These are phyloP conservation scores for Pichia norvegensis DNA, from an alignment of 1,139 yeast genomes.

Conservation along the genomic window DNA sequence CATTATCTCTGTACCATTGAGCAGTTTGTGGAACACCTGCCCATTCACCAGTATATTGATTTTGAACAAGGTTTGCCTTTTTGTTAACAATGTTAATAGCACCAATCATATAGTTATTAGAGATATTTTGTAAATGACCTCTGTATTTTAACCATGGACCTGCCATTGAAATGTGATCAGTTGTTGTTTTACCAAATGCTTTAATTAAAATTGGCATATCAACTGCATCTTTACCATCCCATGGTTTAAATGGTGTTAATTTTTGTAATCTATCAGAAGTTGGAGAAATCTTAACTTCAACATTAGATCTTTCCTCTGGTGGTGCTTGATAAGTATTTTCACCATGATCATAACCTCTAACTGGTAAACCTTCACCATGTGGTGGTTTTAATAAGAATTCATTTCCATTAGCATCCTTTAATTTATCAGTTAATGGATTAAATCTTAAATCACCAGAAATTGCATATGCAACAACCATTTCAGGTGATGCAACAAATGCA, in stretches of 20 bases:
- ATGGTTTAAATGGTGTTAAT: constrained; percentile 82
- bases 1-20: constrained; percentile 87
- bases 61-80: constrained; percentile 87
- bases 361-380: constrained; percentile 87
- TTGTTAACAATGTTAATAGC: constrained; percentile 96
- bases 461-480: constrained; percentile 92
- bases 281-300: constrained; percentile 74
- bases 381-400: constrained; percentile 93
- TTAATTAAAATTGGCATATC: constrained; percentile 91
- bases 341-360: constrained; percentile 89
- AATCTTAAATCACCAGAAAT: constrained; percentile 96
- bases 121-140: constrained; percentile 98
- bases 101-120: constrained; percentile 99
- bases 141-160: constrained; percentile 99
- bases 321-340: constrained; percentile 97
- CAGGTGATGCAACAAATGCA: constrained; percentile 98
- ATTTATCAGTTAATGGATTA: constrained; percentile 94
- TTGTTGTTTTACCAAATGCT: constrained; percentile 96
- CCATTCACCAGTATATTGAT: constrained; percentile 87
- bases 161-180: constrained; percentile 99
- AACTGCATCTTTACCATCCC: constrained; percentile 94
- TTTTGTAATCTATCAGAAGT: constrained; percentile 83
- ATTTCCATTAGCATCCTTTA: constrained; percentile 89
- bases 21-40: constrained; percentile 96
- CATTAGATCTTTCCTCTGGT: constrained; percentile 75